Conservation (phyloP, 148 eudicot genomes). For the Gaultheria prostrata region DNA sequence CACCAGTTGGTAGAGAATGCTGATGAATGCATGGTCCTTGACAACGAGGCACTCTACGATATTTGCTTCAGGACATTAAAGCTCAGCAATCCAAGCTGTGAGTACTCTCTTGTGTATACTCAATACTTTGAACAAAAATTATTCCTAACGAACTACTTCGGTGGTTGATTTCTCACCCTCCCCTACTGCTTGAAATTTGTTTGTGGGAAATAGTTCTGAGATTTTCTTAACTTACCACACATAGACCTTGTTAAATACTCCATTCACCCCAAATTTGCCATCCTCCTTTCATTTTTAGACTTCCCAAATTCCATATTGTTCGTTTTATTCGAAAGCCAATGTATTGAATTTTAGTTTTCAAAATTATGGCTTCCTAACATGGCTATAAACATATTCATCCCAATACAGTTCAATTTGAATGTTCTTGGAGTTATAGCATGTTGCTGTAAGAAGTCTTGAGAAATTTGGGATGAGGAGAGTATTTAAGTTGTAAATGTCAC, state of each 20-base stretch:
- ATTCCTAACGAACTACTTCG: background rate
- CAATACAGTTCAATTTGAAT: background rate
- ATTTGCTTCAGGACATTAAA: constrained; percentile 77
- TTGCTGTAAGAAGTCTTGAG: background rate
- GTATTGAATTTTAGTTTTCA: background rate
- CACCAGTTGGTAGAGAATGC: constrained; percentile 11
- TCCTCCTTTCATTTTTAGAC: background rate
- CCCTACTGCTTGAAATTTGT: background rate
- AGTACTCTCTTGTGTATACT: background rate
- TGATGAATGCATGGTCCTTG: constrained; percentile 29
- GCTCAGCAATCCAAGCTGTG: constrained; percentile 76
- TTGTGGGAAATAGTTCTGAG: background rate
- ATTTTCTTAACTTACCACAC: background rate
- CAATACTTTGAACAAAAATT: background rate
- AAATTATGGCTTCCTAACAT: background rate
- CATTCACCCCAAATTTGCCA: background rate
- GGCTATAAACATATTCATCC: background rate
- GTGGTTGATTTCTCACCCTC: background rate
- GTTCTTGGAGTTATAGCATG: background rate
- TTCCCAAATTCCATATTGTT: background rate
- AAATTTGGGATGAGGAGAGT: background rate
- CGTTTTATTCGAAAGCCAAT: background rate
- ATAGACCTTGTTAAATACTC: background rate
- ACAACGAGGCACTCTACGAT: constrained; percentile 80
- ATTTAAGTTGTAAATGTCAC: background rate